Evolutionary conservation across 108 stramenopile species (phyloP), one percentile per base, ranked within the genome.

Genomic region (Cyclotella distinguenda): DNA sequence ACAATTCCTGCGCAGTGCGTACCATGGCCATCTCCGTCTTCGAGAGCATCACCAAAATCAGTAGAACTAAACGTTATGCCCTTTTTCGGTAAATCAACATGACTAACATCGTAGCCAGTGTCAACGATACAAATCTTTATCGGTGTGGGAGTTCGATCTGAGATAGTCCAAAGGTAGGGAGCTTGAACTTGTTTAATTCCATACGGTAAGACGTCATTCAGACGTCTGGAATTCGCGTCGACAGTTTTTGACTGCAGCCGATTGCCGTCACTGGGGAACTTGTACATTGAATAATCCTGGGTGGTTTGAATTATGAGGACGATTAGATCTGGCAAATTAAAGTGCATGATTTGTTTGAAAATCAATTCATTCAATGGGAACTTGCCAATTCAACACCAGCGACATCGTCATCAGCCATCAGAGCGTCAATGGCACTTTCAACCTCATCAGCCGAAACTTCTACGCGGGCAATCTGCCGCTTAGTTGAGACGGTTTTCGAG

Each of bases 81-180:
- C 0, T 48, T 34, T 30, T 31, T n/a, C 8, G 78, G 75, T 16
- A 87, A 67, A 55, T 84, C 86, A 13, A 47, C 57, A 61, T 85
- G 84, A 31, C 60, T 60, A 1, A 73, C 12, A 28, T 52, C 78
- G 10, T 84, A 64, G 4, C 86, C 86, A 1, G 82, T 82, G 48
- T 87, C 86, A 30, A 82, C 66, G 35, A 87, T 46, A 44, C 86
- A 87, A 12, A 87, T 67, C 44, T 77, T 77, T 12, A 77, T 27
- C 2, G 51, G 62, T 6, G 16, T 34, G 2, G 61, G 36, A 9
- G 1, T 59, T 33, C 45, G 23, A 3, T 30, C n/a, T n/a, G n/a
- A 38, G n/a, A 49, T 16, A 3, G 49, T 46, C 73, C 73, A 74
- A 6, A 74, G 55, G 30, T 54, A 15, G 0, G 57, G 60, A 11